Conservation (phyloP, 2,329 filamentous ascomycete species). For the Monilinia vaccinii-corymbosi region DNA sequence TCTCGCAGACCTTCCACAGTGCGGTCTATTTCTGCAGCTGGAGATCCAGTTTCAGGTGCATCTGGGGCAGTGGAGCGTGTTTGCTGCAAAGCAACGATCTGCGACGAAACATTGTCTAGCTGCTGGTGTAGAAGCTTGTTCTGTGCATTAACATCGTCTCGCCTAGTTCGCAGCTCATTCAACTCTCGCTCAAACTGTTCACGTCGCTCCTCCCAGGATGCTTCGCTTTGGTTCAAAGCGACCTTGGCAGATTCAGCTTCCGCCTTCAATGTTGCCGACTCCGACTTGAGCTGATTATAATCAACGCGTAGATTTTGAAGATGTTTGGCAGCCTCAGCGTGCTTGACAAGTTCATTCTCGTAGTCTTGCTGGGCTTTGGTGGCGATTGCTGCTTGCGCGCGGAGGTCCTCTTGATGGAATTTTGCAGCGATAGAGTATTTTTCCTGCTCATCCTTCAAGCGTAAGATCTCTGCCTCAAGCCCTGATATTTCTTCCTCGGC, state of each 20-base stretch:
- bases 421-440: conserved; percentile 70
- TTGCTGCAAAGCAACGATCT: conserved; percentile 73
- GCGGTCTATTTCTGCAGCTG: conserved; percentile 38
- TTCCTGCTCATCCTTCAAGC: conserved; percentile 77
- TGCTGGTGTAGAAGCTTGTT: conserved; percentile 88
- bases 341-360: conserved; percentile 87
- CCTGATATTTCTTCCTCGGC: conserved; percentile 75
- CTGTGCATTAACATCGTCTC: conserved; percentile 78
- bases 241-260: conserved; percentile 82
- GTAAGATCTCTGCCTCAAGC: conserved; percentile 68
- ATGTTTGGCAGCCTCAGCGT: conserved; percentile 85
- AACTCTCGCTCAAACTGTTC: conserved; percentile 79
- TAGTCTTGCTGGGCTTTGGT: conserved; percentile 91
- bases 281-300: conserved; percentile 71
- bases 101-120: conserved; percentile 70
- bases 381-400: conserved; percentile 87
- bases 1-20: conserved; percentile 74
- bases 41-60: conserved; percentile 35
- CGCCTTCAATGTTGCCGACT: conserved; percentile 63
- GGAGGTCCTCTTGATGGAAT: conserved; percentile 84
- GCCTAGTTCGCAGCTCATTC: conserved; percentile 63
- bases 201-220: conserved; percentile 78
- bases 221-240: conserved; percentile 68
- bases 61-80: conserved; percentile 54
- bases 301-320: conserved; percentile 72